A percentile compares a stretch with the other conserved stretches of the same genome.
These are phyloP conservation scores for Suillus lakei DNA, from an alignment of 768 basidiomycete species.

Conservation along the genomic window DNA sequence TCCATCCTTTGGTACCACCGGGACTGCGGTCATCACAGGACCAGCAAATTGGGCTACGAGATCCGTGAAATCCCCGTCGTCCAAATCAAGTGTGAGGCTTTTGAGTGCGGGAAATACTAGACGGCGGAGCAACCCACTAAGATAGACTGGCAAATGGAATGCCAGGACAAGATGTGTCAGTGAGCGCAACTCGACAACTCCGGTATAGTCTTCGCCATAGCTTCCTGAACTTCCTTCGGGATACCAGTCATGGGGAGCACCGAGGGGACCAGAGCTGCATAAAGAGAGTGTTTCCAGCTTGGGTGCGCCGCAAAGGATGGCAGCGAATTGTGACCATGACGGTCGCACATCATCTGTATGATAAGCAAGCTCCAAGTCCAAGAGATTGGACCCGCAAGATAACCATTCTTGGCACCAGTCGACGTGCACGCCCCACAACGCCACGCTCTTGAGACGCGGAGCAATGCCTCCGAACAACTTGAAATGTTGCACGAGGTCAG, in stretches of 20 bases:
- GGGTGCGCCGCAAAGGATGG: constrained; percentile 58
- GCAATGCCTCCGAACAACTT: constrained; percentile 56
- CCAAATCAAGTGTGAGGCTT: constrained; percentile 56
- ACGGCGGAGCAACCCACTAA: constrained; percentile 23
- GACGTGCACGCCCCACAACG: constrained; percentile 73
- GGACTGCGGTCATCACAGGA: constrained; percentile 26
- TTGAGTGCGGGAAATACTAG: constrained; percentile 42
- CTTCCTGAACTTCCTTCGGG: constrained; percentile 20
- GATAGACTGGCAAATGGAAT: constrained; percentile 54
- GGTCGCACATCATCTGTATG: constrained; percentile 69
- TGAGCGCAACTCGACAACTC: constrained; percentile 32
- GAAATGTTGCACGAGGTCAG: constrained; percentile 42
- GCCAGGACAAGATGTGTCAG: constrained; percentile 49
- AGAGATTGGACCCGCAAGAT: constrained; percentile 36
- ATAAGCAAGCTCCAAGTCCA: constrained; percentile 62
- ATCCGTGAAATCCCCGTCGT: constrained; percentile 55
- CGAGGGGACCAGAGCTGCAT: constrained; percentile 60
- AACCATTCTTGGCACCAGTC: constrained; percentile 58
- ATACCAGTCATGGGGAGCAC: constrained; percentile 42
- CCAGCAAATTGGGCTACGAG: constrained; percentile 48
- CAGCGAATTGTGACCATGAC: constrained; percentile 53
- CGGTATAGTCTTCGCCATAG: constrained; percentile 31
- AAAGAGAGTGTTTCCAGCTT: constrained; percentile 58
- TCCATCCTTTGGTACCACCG: constrained; percentile 35
- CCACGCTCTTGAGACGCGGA: constrained; percentile 53